phyloP scores from a whole-genome alignment of 1,139 yeast species.

The Zygoascus sp. region DNA sequence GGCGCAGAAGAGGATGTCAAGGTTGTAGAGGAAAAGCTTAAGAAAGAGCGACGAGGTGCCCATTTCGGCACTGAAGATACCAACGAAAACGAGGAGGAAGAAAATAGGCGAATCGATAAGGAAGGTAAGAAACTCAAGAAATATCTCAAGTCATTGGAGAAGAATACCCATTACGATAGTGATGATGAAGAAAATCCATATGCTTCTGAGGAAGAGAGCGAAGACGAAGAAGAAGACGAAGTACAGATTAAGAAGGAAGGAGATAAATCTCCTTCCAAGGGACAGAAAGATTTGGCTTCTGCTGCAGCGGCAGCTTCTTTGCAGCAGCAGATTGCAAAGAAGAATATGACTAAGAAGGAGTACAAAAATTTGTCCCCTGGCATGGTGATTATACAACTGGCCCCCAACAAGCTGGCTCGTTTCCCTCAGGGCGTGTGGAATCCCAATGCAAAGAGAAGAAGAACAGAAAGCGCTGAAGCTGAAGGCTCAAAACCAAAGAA shows the following conservation, averaged over 20 bases:
- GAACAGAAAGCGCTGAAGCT: slow-evolving; percentile 26
- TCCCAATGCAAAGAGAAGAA: slow-evolving; percentile 51
- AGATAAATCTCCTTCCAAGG: slow-evolving; percentile 9
- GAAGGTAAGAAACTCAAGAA: slow-evolving; percentile 85
- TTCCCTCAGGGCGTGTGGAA: slow-evolving; percentile 86
- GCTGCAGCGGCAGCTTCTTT: slow-evolving; percentile 15
- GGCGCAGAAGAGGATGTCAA: slow-evolving; percentile 95
- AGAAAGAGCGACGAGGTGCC: slow-evolving; percentile 80
- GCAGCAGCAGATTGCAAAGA: slow-evolving; percentile 11
- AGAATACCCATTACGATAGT: slow-evolving; percentile 83
- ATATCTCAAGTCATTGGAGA: slow-evolving; percentile 80
- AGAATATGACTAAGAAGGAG: slow-evolving; percentile 30
- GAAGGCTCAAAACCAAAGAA: slow-evolving; percentile 38
- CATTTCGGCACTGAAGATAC: slow-evolving; percentile 58
- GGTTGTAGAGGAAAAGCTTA: slow-evolving; percentile 81
- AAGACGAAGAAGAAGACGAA: slow-evolving; percentile 22
- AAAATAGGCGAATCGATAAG: slow-evolving; percentile 76
- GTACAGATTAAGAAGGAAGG: slow-evolving; percentile 23
- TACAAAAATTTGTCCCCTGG: slow-evolving; percentile 51
- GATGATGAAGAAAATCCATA: slow-evolving; percentile 85
- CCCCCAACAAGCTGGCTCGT: slow-evolving; percentile 52
- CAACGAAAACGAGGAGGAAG: slow-evolving; percentile 53
- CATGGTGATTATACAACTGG: slow-evolving; percentile 61
- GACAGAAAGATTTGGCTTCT: slow-evolving; percentile 20
- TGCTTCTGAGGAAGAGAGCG: slow-evolving; percentile 53